A percentile compares a stretch with the other conserved stretches of the same genome.
phyloP scores from a whole-genome alignment of 2,329 filamentous ascomycete genomes.

The Lachnellula hyalina region DNA sequence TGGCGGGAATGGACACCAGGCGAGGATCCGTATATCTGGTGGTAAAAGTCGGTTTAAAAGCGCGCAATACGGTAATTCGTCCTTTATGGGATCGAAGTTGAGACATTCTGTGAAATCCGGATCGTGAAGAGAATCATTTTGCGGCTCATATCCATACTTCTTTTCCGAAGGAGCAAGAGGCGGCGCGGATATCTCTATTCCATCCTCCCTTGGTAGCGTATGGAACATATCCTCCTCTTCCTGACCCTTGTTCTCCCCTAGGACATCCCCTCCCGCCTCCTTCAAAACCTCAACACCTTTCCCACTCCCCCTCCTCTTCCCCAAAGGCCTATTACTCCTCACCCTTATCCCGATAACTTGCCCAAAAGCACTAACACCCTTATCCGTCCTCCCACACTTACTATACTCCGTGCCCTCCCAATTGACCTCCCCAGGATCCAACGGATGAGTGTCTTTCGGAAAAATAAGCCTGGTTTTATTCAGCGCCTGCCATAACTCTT shows the following conservation, averaged over 20 bases:
- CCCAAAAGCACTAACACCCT: slow-evolving; percentile 92
- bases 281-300: no score
- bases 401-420: slow-evolving; percentile 86
- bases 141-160: slow-evolving; percentile 11
- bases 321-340: slow-evolving; percentile 67
- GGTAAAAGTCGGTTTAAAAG: slow-evolving; percentile 85
- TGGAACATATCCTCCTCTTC: slow-evolving; percentile 14
- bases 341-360: slow-evolving; percentile 85
- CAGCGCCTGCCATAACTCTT: slow-evolving; percentile 88
- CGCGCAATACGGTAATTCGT: slow-evolving; percentile 80
- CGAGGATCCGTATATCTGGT: slow-evolving; percentile 81
- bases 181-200: slow-evolving; percentile 24
- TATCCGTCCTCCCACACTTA: slow-evolving; percentile 91
- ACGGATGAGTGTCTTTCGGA: slow-evolving; percentile 44
- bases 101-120: slow-evolving; percentile 27
- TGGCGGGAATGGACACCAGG: slow-evolving; percentile 85
- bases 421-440: slow-evolving; percentile 54
- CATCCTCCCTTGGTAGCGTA: slow-evolving; percentile 21
- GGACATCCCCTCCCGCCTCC: no score
- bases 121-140: slow-evolving; percentile 19
- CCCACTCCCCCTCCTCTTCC: slow-evolving; percentile 25
- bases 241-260: slow-evolving; percentile 8
- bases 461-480: slow-evolving; percentile 77
- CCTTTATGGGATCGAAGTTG: slow-evolving; percentile 62
- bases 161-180: slow-evolving; percentile 20